Conservation (phyloP, 768 basidiomycete species). For the Leucosporidium creatinivorum region DNA sequence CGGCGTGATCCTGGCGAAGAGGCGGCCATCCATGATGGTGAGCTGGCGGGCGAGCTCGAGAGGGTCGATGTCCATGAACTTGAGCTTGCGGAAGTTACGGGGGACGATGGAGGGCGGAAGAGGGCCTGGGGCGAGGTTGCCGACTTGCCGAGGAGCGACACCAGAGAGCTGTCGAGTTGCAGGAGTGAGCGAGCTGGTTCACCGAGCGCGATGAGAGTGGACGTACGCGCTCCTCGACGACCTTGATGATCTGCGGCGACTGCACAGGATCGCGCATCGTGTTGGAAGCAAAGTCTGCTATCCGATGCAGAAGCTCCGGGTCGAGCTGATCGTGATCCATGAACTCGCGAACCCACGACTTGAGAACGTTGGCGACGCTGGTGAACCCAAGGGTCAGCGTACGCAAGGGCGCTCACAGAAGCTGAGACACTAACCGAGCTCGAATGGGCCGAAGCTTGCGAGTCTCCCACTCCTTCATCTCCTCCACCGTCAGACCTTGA, state of each 20-base stretch:
- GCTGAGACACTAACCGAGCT: slow-evolving; percentile 56
- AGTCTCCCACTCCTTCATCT: slow-evolving; percentile 71
- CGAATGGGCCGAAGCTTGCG: slow-evolving; percentile 81
- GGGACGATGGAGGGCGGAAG: slow-evolving; percentile 70
- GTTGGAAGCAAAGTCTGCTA: slow-evolving; percentile 60
- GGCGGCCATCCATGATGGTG: slow-evolving; percentile 77
- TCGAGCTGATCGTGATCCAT: slow-evolving; percentile 70
- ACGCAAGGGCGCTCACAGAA: not conserved
- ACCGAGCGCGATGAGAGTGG: no score
- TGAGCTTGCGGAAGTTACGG: slow-evolving; percentile 63
- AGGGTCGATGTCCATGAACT: slow-evolving; percentile 76
- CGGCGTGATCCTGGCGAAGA: slow-evolving; percentile 80
- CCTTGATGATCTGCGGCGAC: slow-evolving; percentile 33
- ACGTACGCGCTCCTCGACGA: slow-evolving; percentile 34
- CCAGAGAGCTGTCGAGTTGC: slow-evolving; percentile 14
- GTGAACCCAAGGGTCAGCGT: not conserved
- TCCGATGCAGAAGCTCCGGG: slow-evolving; percentile 65
- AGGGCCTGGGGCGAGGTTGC: slow-evolving; percentile 41
- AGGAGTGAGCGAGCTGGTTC: not conserved
- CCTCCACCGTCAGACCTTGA: slow-evolving; percentile 49
- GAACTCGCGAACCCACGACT: slow-evolving; percentile 76
- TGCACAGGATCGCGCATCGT: slow-evolving; percentile 31
- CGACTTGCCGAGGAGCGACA: slow-evolving; percentile 15
- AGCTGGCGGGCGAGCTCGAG: slow-evolving; percentile 86
- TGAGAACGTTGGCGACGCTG: slow-evolving; percentile 84